Evolutionary conservation across 306 rosid species (phyloP).

Genomic region (Castanospermum australe): DNA sequence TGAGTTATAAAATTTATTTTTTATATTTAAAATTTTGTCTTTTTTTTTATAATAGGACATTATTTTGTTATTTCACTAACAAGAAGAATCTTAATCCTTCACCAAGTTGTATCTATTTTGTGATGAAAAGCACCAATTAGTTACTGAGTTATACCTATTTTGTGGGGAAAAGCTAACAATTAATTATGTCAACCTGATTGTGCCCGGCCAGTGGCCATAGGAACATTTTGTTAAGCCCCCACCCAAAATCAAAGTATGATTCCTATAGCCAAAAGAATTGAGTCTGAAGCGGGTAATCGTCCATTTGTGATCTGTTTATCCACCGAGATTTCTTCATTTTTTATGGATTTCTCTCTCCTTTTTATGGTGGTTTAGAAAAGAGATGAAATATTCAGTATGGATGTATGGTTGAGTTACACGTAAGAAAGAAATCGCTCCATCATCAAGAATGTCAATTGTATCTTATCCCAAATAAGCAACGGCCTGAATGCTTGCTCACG

Average conservation of each 20-base stretch:
- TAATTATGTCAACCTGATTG: conserved; percentile 3
- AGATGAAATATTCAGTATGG: neutral
- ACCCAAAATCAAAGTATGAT: neutral
- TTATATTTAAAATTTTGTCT: too few species aligned
- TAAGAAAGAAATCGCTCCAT: neutral
- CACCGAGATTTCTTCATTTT: neutral
- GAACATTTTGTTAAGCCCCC: neutral
- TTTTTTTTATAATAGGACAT: too few species aligned
- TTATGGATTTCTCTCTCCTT: neutral
- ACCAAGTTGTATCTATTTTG: too few species aligned
- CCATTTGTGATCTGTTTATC: neutral
- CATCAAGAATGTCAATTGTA: neutral
- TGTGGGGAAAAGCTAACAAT: conserved; percentile 17
- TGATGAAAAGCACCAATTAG: too few species aligned
- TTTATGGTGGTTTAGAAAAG: neutral
- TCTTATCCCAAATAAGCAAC: neutral
- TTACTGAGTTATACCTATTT: neutral
- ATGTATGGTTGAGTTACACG: neutral
- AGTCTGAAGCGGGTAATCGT: neutral
- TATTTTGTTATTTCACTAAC: too few species aligned
- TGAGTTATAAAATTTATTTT: too few species aligned
- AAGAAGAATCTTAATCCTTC: too few species aligned
- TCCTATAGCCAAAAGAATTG: neutral
- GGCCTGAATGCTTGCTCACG: neutral
- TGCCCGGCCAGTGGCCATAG: neutral